Evolutionary conservation across 225 moss, liverwort and hornwort genomes (phyloP), one percentile per base, ranked within the genome.

Genomic region (Bryoerythrophyllum caledonicum): DNA sequence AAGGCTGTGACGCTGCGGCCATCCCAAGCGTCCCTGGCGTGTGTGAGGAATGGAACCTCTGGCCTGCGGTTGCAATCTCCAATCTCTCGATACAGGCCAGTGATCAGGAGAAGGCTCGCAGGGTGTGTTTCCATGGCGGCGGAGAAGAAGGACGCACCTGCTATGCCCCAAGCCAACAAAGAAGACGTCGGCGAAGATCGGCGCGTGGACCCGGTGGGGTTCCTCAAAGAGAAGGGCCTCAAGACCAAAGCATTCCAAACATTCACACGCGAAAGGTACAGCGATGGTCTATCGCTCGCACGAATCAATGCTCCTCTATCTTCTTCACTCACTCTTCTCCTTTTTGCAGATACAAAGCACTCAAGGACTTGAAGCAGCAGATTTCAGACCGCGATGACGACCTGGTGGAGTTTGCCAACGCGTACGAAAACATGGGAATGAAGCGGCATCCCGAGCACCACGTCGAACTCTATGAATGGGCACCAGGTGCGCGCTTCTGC

Each of bases 391-490:
- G 83, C 54, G 88, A 88, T 61, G 86, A 83, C 10, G 79, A 86
- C 61, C 76, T 88, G 65, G 38, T 88, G 30, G 86, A 88, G 79
- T 86, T 88, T 79, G 88, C 88, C 46, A 83, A 86, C 72, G 88
- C 86, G 38, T 90, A 95, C 73, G 86, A 52, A 69, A 58, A 83
- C 69, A 90, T 99, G 90, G 99, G 93, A 54, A 81, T 99, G 70
- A 87, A 86, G 74, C 88, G 99, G 54, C 93, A 93, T 80, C 91
- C 88, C 77, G 86, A 87, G 74, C 99, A 95, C 82, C 91, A 86
- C 81, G 82, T 95, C 60, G 99, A 95, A 68, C 69, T 89, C 76
- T 92, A 89, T 65, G 95, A 99, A 66, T 99, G 99, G 99, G 99
- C 95, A 70, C 99, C 99, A 80, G 93, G 32, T 72, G 91, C 95